These are phyloP conservation scores for Phytophthora cryptogea DNA, from an alignment of 352 stramenopile genomes.

Conservation along the genomic window DNA sequence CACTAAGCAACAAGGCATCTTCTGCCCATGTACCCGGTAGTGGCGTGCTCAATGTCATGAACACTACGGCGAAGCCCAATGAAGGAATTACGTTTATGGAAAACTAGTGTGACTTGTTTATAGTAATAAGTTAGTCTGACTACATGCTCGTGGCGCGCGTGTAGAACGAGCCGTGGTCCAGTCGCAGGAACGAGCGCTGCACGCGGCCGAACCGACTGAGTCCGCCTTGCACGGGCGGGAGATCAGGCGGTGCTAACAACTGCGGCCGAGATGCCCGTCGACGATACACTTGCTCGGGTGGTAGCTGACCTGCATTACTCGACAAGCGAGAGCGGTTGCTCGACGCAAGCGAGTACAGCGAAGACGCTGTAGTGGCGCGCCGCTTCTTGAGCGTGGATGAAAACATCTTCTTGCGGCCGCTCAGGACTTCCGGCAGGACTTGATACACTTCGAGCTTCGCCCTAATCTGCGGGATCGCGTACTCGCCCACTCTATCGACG, in stretches of 20 bases:
- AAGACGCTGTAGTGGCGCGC: slow-evolving; percentile 41
- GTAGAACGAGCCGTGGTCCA: slow-evolving; percentile 53
- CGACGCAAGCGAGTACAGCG: slow-evolving; percentile 45
- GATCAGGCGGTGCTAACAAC: slow-evolving; percentile 18
- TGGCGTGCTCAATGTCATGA: neutral
- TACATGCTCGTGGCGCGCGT: slow-evolving; percentile 46
- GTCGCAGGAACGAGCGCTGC: slow-evolving; percentile 40
- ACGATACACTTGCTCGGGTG: slow-evolving; percentile 26
- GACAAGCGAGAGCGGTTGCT: slow-evolving; percentile 46
- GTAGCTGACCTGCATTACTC: slow-evolving; percentile 32
- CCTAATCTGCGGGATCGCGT: slow-evolving; percentile 50
- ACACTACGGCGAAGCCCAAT: neutral
- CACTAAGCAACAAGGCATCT: neutral
- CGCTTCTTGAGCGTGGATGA: slow-evolving; percentile 48
- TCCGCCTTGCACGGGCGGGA: slow-evolving; percentile 18
- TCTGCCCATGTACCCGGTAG: neutral
- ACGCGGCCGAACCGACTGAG: slow-evolving; percentile 38
- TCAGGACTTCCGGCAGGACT: slow-evolving; percentile 46
- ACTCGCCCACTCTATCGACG: slow-evolving; percentile 49
- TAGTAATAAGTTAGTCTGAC: slow-evolving; percentile 39
- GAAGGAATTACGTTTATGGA: slow-evolving; percentile 4
- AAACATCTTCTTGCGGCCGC: slow-evolving; percentile 51
- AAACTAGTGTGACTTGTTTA: slow-evolving; percentile 24
- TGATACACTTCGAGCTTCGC: slow-evolving; percentile 58
- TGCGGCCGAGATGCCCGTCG: slow-evolving; percentile 32